These are phyloP conservation scores for Aureobasidium sp. DNA, from an alignment of 2,329 filamentous ascomycete genomes.

Conservation along the genomic window DNA sequence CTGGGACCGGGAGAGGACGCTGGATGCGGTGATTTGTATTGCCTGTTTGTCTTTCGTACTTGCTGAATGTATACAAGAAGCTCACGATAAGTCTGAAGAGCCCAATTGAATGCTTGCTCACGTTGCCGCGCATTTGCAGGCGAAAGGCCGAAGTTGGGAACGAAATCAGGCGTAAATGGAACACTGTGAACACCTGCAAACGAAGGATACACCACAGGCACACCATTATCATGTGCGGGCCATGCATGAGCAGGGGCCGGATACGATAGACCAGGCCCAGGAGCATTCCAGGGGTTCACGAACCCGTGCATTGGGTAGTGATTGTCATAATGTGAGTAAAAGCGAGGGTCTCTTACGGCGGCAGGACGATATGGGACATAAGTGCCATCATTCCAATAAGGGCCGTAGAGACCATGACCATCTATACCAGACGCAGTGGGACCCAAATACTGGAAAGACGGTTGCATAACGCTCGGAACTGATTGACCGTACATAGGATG, in stretches of 20 bases:
- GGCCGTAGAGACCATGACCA: slow-evolving; percentile 51
- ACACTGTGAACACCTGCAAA: not conserved
- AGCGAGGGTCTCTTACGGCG: slow-evolving; percentile 49
- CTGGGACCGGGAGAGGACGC: slow-evolving; percentile 45
- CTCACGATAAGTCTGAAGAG: slow-evolving; percentile 42
- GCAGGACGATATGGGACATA: slow-evolving; percentile 55
- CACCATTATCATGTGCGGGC: not conserved
- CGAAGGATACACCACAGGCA: not conserved
- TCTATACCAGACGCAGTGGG: slow-evolving; percentile 53
- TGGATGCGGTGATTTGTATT: slow-evolving; percentile 33
- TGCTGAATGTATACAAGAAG: slow-evolving; percentile 43
- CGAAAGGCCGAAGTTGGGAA: slow-evolving; percentile 24
- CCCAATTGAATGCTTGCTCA: slow-evolving; percentile 42
- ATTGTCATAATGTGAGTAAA: slow-evolving; percentile 27
- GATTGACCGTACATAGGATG: slow-evolving; percentile 35
- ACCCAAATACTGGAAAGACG: slow-evolving; percentile 51
- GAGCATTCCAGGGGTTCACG: not conserved
- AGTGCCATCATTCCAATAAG: slow-evolving; percentile 58
- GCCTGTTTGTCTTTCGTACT: slow-evolving; percentile 33
- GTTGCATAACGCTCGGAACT: slow-evolving; percentile 53
- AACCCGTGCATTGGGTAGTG: not conserved
- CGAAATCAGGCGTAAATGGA: not conserved
- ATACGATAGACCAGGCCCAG: not conserved
- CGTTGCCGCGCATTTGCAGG: slow-evolving; percentile 37
- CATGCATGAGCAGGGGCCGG: not conserved